Evolutionary conservation across 1,139 yeast genomes (phyloP).

Genomic region (Diutina rugosa): DNA sequence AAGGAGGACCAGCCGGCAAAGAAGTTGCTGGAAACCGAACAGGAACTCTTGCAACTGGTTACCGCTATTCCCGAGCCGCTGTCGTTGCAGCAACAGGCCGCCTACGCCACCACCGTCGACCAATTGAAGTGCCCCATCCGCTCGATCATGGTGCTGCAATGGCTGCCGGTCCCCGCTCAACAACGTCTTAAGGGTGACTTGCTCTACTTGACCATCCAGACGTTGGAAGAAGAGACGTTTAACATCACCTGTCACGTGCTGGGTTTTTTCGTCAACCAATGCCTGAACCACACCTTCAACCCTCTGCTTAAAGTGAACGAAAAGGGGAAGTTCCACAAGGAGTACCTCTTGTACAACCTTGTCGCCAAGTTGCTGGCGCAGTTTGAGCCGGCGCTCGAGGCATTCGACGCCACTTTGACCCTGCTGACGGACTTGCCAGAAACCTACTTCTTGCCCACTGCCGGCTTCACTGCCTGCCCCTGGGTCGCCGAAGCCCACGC

Average conservation of each 20-base stretch:
- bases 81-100: not conserved
- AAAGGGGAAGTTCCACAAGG: slow-evolving; percentile 20
- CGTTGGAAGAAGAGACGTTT: slow-evolving; percentile 69
- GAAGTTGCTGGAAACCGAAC: slow-evolving; percentile 12
- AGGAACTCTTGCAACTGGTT: slow-evolving; percentile 6
- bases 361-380: slow-evolving; percentile 42
- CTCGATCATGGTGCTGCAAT: slow-evolving; percentile 55
- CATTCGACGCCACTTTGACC: slow-evolving; percentile 15
- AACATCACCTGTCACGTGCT: slow-evolving; percentile 67
- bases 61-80: not conserved
- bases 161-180: slow-evolving; percentile 77
- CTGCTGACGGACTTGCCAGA: slow-evolving; percentile 41
- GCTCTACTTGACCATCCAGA: slow-evolving; percentile 58
- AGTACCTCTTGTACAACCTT: slow-evolving; percentile 40
- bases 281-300: slow-evolving; percentile 57
- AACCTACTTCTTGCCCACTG: slow-evolving; percentile 46
- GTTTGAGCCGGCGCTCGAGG: slow-evolving; percentile 26
- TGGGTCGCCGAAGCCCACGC: slow-evolving; percentile 45
- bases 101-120: not conserved
- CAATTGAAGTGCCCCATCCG: slow-evolving; percentile 30
- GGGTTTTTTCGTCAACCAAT: slow-evolving; percentile 71
- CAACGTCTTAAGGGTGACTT: slow-evolving; percentile 63
- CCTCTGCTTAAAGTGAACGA: slow-evolving; percentile 38
- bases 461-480: slow-evolving; percentile 51
- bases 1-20: slow-evolving; percentile 7